phyloP scores from a whole-genome alignment of 2,329 filamentous ascomycete genomes.

The Myriosclerotinia scirpicola region DNA sequence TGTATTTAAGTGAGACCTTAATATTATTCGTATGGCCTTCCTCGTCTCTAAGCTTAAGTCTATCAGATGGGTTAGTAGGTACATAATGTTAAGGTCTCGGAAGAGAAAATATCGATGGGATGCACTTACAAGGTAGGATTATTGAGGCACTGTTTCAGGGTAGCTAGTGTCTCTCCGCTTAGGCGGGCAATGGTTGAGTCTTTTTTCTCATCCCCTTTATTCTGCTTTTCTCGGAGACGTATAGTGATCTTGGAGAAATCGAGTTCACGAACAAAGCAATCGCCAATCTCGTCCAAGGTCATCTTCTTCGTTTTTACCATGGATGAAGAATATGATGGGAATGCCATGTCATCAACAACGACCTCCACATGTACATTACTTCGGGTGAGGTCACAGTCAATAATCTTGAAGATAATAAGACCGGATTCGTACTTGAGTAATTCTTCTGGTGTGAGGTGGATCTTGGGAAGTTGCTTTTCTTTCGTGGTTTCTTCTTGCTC shows the following conservation, averaged over 20 bases:
- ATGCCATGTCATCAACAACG: constrained; percentile 91
- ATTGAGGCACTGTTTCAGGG: constrained; percentile 75
- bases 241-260: constrained; percentile 93
- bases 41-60: constrained; percentile 74
- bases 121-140: constrained; percentile 23
- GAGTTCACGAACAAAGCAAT: constrained; percentile 95
- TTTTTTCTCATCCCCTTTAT: constrained; percentile 64
- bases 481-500: constrained; percentile 48
- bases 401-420: constrained; percentile 88
- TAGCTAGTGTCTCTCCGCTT: constrained; percentile 80
- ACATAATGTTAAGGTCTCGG: not conserved
- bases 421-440: constrained; percentile 85
- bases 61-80: constrained; percentile 75
- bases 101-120: constrained; percentile 49
- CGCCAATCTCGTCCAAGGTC: constrained; percentile 88
- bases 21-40: constrained; percentile 76
- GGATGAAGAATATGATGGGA: constrained; percentile 81
- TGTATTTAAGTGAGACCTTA: constrained; percentile 90
- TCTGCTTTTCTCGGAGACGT: constrained; percentile 79
- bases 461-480: constrained; percentile 65
- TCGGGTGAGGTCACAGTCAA: constrained; percentile 82
- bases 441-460: constrained; percentile 76
- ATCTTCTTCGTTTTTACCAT: constrained; percentile 67
- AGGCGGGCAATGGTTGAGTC: constrained; percentile 80
- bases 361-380: constrained; percentile 79